Percentiles rank a stretch among this genome's conserved stretches.
Conservation (phyloP, 305 asterid species). For the Rubia balearica region DNA sequence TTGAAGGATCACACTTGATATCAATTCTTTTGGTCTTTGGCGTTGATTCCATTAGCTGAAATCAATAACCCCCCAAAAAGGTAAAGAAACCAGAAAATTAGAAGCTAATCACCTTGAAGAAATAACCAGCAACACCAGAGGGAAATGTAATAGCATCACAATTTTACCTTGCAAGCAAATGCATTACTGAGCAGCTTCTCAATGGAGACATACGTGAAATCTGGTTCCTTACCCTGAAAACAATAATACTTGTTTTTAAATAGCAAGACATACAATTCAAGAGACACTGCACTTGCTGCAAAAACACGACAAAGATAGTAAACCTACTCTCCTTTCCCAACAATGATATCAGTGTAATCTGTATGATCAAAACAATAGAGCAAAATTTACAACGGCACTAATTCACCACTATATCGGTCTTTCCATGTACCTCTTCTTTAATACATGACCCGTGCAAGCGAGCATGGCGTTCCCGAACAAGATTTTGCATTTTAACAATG, state of each 20-base stretch:
- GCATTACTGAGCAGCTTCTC: slow-evolving; percentile 79
- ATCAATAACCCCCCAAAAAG: slow-evolving; percentile 15
- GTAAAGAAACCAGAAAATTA: slow-evolving; percentile 1
- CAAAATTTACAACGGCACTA: slow-evolving; percentile 22
- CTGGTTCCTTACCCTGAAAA: slow-evolving; percentile 47
- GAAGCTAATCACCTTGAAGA: slow-evolving; percentile 10
- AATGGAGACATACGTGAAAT: slow-evolving; percentile 39
- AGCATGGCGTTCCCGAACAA: slow-evolving; percentile 68
- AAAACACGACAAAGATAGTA: neutral
- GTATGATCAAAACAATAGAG: neutral
- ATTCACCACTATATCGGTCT: slow-evolving; percentile 18
- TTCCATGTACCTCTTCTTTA: slow-evolving; percentile 29
- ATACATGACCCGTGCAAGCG: slow-evolving; percentile 28
- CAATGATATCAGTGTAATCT: neutral
- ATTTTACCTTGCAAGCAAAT: slow-evolving; percentile 83
- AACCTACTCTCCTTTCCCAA: neutral
- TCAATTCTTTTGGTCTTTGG: slow-evolving; percentile 54
- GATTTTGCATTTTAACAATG: slow-evolving; percentile 83
- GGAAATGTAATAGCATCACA: slow-evolving; percentile 14
- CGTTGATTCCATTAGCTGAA: slow-evolving; percentile 73
- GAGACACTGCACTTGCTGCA: neutral
- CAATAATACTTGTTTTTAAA: neutral
- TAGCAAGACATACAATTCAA: neutral
- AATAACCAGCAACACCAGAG: neutral
- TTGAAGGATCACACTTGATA: slow-evolving; percentile 84